Evolutionary conservation across 345 rosid genomes (phyloP).

Genomic region (Corchorus olitorius): DNA sequence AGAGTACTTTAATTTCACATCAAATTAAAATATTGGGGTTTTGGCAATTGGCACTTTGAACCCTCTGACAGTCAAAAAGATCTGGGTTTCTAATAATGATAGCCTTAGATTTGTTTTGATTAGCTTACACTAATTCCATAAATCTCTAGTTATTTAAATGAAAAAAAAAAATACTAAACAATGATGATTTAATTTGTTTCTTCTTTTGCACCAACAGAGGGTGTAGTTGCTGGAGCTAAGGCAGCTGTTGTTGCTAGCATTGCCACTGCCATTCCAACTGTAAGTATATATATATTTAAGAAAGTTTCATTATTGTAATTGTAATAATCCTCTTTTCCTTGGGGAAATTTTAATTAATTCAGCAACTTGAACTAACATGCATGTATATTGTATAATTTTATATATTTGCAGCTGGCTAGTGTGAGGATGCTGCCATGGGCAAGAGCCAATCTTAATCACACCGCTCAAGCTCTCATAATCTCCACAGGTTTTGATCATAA

Average conservation of each 20-base stretch:
- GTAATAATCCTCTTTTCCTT: background rate
- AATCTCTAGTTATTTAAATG: background rate
- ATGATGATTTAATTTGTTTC: background rate
- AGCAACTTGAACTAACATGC: background rate
- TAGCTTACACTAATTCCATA: background rate
- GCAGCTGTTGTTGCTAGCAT: constrained; percentile 73
- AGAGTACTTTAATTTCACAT: background rate
- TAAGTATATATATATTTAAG: constrained; percentile 24
- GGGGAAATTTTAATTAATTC: background rate
- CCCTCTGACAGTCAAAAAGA: background rate
- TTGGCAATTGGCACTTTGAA: background rate
- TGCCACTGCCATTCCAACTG: constrained; percentile 83
- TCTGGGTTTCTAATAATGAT: background rate
- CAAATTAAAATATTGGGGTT: background rate
- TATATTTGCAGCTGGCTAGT: constrained; percentile 57
- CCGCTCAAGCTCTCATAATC: constrained; percentile 93
- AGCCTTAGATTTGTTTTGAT: background rate
- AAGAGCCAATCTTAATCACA: constrained; percentile 76
- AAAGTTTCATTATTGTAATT: background rate
- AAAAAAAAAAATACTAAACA: background rate
- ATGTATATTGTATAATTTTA: too few relatives aligned
- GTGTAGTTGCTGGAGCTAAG: constrained; percentile 83
- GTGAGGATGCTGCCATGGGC: constrained; percentile 87
- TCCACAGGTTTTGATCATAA: constrained; percentile 50
- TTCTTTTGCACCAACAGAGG: constrained; percentile 47